These are phyloP conservation scores for Curvularia eragrostidis DNA, from an alignment of 2,329 filamentous ascomycete genomes.

Conservation along the genomic window DNA sequence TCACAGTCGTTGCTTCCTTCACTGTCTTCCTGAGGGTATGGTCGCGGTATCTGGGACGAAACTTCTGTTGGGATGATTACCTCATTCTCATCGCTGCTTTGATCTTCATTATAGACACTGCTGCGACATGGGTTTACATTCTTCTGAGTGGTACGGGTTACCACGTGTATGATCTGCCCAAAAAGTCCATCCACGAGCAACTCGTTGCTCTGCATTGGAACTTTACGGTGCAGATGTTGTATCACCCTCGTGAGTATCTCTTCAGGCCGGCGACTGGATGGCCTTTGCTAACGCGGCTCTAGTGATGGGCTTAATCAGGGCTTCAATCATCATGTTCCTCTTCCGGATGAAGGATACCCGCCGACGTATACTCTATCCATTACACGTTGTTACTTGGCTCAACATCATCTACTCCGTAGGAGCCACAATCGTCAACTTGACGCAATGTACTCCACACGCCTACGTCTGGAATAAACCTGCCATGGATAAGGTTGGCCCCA, in stretches of 20 bases:
- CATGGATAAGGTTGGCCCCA: slow-evolving; percentile 39
- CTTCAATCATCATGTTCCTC: slow-evolving; percentile 49
- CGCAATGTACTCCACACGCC: slow-evolving; percentile 45
- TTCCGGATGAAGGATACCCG: slow-evolving; percentile 47
- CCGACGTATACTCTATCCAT: slow-evolving; percentile 35
- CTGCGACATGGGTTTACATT: slow-evolving; percentile 37
- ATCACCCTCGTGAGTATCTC: slow-evolving; percentile 37
- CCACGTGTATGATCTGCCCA: slow-evolving; percentile 41
- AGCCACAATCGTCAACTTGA: slow-evolving; percentile 44
- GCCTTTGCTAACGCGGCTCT: slow-evolving; percentile 4
- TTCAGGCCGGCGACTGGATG: background rate
- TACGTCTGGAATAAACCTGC: slow-evolving; percentile 39
- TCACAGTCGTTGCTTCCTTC: slow-evolving; percentile 37
- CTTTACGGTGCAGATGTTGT: slow-evolving; percentile 48
- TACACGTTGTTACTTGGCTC: slow-evolving; percentile 45
- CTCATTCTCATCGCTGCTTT: slow-evolving; percentile 38
- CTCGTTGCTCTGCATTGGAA: slow-evolving; percentile 41
- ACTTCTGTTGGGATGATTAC: slow-evolving; percentile 46
- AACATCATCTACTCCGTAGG: slow-evolving; percentile 46
- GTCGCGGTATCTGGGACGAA: slow-evolving; percentile 40
- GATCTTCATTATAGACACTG: slow-evolving; percentile 33
- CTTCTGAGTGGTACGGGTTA: slow-evolving; percentile 44
- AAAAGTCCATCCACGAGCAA: slow-evolving; percentile 37
- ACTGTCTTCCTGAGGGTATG: slow-evolving; percentile 37
- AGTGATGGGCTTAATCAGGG: slow-evolving; percentile 47